Base-by-base conservation (phyloP, 2,329 filamentous ascomycete species). In the Monilinia polystroma region DNA sequence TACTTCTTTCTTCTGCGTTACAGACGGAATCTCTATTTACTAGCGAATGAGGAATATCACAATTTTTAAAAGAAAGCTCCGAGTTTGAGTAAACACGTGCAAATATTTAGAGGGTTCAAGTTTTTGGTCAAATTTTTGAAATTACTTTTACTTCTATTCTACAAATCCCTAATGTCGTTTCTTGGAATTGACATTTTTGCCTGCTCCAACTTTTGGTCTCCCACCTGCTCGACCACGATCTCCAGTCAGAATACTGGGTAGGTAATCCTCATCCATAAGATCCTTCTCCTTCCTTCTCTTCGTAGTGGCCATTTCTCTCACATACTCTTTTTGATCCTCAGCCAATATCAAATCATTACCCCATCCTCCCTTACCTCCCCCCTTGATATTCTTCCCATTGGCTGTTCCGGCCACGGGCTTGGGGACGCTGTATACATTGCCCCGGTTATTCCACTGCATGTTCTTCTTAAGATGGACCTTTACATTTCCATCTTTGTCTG, bases 281-380 rank as follows among this genome's bases (percentile, higher is more conserved):
- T 97, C 92, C 75, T 87, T 88, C 76, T 91, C 87, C 75, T 88
- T 89, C 64, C 81, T 81, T 73, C 90, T 86, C 73, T 84, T 85
- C 76, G 90, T 85, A 72, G 88, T 84, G 3, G 84, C 84, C 20
- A 85, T 77, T 64, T 88, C 88, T 70, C 84, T 82, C 53, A 85
- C 78, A 78, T 91, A 98, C 81, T 99, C 95, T 81, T 96, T 97
- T 82, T 99, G 95, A 77, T 99, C 95, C 79, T 97, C 94, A 0
- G 93, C 88, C 12, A 99, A 80, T 64, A 99, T 91, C 71, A 99
- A 80, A 47, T 89, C 87, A 52, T 85, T 84, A 12, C 93, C 94
- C 92, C 95, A 98, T 20, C 92, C 92, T 53, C 88, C 87, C 79
- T 96, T 90, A 1, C 94, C 94, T 53, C 92, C 93, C 1, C 87